Evolutionary conservation across 345 rosid genomes (phyloP), one percentile per base, ranked within the genome.

Genomic region (Euphorbia pulcherrima): DNA sequence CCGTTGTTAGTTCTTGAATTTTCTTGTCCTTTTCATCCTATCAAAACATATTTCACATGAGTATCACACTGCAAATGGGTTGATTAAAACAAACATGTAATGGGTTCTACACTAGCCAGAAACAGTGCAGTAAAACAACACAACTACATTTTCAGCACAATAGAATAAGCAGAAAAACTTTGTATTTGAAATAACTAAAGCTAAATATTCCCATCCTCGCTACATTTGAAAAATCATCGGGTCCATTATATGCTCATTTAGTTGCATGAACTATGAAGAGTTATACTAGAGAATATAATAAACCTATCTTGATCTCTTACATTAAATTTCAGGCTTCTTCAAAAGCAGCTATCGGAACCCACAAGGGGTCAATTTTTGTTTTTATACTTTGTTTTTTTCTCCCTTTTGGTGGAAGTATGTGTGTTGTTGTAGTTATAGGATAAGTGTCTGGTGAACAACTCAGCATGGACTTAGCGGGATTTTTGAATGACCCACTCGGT

Each of bases 21-120:
- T 70, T 84, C 80, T 83, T 86, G 68, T 85, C 94, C n/a, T 88
- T 88, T 44, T 82, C 89, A 41, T 82, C 89, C 88, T 86, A 74
- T 21, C 50, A 62, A 54, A 64, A 21, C 37, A 44, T 23, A 28
- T 58, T 58, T 24, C 4, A 35, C 24, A 26, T 24, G n/a, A 33
- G 14, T 20, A n/a, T 37, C 47, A 35, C 27, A 30, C 39, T 18
- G 6, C 47, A 21, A 10, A 3, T 21, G 21, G 6, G 40, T 62
- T 39, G 28, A 41, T 11, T 40, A 21, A 62, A 62, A 18, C 28
- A 24, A 40, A 30, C 37, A 17, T 11, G 41, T 14, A 60, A 35
- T 9, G 24, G 27, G 21, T n/a, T 21, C 7, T 8, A 53, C 58
- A 53, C 8, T 53, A 53, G 56, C 56, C 24, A 8, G 2, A 52